phyloP scores from a whole-genome alignment of 2,329 filamentous ascomycete species.

The Niveomyces coronatus region DNA sequence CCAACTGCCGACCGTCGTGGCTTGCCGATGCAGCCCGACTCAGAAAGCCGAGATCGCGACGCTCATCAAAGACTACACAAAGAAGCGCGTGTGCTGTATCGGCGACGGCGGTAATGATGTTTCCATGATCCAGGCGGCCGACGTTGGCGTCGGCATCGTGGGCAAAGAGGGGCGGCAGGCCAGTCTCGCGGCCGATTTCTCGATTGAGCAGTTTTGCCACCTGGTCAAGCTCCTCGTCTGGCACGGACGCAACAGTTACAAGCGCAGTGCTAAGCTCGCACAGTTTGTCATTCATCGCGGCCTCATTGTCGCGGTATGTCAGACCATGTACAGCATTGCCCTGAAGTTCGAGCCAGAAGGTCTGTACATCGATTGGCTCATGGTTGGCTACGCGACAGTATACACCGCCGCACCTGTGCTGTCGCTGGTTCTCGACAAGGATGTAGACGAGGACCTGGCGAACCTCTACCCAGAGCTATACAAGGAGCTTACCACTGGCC shows the following conservation, averaged over 20 bases:
- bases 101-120: constrained; percentile 98
- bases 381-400: constrained; percentile 91
- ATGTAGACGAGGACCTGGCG: constrained; percentile 87
- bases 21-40: constrained; percentile 91
- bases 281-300: constrained; percentile 98
- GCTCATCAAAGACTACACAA: constrained; percentile 82
- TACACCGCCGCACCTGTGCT: constrained; percentile 93
- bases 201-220: constrained; percentile 89
- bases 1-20: constrained; percentile 80
- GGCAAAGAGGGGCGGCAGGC: constrained; percentile 96
- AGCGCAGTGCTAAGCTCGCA: constrained; percentile 85
- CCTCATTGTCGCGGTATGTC: constrained; percentile 87
- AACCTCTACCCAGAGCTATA: constrained; percentile 96
- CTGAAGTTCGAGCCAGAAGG: constrained; percentile 88
- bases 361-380: constrained; percentile 90
- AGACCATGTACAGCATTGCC: constrained; percentile 95
- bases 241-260: constrained; percentile 97
- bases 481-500: constrained; percentile 87
- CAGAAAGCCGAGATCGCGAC: constrained; percentile 92
- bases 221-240: constrained; percentile 95
- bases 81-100: constrained; percentile 94
- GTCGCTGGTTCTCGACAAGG: constrained; percentile 84
- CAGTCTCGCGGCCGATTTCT: constrained; percentile 90
- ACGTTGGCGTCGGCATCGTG: constrained; percentile 95
- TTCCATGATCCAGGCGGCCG: constrained; percentile 97